These are phyloP conservation scores for Seiridium cupressi DNA, from an alignment of 2,329 filamentous ascomycete genomes.

Conservation along the genomic window DNA sequence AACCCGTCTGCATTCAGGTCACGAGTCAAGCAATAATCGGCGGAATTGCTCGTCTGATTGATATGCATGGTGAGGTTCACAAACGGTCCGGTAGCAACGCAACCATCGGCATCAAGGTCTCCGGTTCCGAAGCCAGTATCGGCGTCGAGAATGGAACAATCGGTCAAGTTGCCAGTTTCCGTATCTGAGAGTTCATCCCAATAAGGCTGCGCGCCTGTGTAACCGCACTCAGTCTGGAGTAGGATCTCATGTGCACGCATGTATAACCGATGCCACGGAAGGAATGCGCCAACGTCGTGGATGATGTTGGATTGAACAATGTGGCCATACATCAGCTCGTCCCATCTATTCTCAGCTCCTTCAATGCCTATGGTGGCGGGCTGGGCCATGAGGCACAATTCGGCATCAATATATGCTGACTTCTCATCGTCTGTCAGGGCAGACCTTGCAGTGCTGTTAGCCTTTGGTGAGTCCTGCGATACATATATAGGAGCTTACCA, in stretches of 20 bases:
- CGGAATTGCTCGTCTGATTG: slow-evolving; percentile 10
- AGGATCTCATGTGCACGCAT: slow-evolving; percentile 8
- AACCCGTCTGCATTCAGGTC: not conserved
- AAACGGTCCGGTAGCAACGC: slow-evolving; percentile 3
- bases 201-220: slow-evolving; percentile 6
- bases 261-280: slow-evolving; percentile 7
- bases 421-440: slow-evolving; percentile 21
- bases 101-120: slow-evolving; percentile 14
- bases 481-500: too few species aligned
- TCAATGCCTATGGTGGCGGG: slow-evolving; percentile 21
- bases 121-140: slow-evolving; percentile 13
- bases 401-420: slow-evolving; percentile 20
- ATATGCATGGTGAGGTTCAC: not conserved
- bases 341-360: slow-evolving; percentile 26
- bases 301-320: slow-evolving; percentile 25
- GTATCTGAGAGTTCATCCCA: slow-evolving; percentile 1
- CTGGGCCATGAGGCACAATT: not conserved
- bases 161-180: slow-evolving; percentile 11
- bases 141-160: slow-evolving; percentile 16
- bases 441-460: not conserved
- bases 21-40: slow-evolving; percentile 3
- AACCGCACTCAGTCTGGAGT: slow-evolving; percentile 7
- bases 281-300: slow-evolving; percentile 19
- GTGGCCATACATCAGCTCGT: slow-evolving; percentile 31
- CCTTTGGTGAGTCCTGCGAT: too few species aligned